Evolutionary conservation across 192 early-diverging fungal genomes (phyloP).

Genomic region (Jimgerdemannia lactiflua): DNA sequence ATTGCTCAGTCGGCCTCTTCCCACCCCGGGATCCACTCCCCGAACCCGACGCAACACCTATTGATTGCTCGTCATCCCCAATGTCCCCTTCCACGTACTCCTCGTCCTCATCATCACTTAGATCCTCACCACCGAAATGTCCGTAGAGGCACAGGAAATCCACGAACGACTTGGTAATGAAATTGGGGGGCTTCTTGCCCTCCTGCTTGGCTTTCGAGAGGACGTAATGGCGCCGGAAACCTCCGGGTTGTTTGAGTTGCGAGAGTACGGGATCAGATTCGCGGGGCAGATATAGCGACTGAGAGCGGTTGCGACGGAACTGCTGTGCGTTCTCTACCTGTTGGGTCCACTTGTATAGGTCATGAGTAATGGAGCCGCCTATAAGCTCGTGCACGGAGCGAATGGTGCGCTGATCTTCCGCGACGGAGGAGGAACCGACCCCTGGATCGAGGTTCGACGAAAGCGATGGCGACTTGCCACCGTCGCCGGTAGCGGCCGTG

Average conservation of each 20-base stretch:
- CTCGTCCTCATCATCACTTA: constrained; percentile 76
- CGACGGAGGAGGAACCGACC: constrained; percentile 13
- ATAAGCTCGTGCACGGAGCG: constrained; percentile 50
- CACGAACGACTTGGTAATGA: constrained; percentile 88
- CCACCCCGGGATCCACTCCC: not conserved
- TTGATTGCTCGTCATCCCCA: constrained; percentile 20
- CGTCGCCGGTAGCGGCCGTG: constrained; percentile 23
- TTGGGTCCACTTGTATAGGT: constrained; percentile 89
- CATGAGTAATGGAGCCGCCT: constrained; percentile 79
- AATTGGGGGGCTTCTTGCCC: constrained; percentile 65
- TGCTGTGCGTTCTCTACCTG: constrained; percentile 53
- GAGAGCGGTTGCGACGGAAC: constrained; percentile 39
- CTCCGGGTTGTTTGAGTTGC: constrained; percentile 76
- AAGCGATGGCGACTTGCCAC: constrained; percentile 21
- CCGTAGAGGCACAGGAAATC: constrained; percentile 93
- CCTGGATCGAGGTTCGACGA: constrained; percentile 27
- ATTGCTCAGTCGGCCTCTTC: not conserved
- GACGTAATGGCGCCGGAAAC: constrained; percentile 87
- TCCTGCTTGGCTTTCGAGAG: constrained; percentile 62
- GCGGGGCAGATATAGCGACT: constrained; percentile 51
- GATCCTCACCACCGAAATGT: constrained; percentile 92
- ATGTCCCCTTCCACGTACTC: constrained; percentile 55
- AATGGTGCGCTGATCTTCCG: constrained; percentile 15
- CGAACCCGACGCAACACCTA: not conserved
- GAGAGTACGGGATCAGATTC: constrained; percentile 50